A percentile compares a stretch with the other conserved stretches of the same genome.
phyloP scores from a whole-genome alignment of 305 asterid species.

The Fraxinus floribunda region DNA sequence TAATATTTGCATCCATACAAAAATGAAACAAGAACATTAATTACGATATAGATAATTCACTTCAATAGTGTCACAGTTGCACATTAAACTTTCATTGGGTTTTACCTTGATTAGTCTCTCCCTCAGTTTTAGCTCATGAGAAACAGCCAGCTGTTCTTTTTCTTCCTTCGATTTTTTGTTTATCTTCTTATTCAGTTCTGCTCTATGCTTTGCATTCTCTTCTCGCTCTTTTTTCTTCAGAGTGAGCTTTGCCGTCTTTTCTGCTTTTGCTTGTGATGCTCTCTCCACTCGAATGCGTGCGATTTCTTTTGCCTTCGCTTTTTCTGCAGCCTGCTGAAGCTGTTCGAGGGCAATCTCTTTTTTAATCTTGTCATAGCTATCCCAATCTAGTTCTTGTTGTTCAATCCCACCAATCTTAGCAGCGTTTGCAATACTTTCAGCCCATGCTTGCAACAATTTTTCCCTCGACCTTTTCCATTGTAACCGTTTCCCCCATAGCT shows the following conservation, averaged over 20 bases:
- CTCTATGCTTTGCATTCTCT: slow-evolving; percentile 41
- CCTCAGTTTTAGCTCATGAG: slow-evolving; percentile 63
- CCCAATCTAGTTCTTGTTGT: slow-evolving; percentile 83
- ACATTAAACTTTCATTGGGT: not conserved
- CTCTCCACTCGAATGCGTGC: slow-evolving; percentile 46
- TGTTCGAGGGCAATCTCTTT: slow-evolving; percentile 49
- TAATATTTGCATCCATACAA: not conserved
- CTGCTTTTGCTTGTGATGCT: slow-evolving; percentile 56
- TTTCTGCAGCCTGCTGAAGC: slow-evolving; percentile 44
- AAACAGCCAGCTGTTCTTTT: slow-evolving; percentile 53
- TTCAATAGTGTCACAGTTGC: not conserved
- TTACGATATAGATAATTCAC: not conserved
- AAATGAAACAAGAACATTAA: not conserved
- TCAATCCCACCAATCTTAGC: slow-evolving; percentile 70
- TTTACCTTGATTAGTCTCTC: slow-evolving; percentile 77
- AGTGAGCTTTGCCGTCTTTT: slow-evolving; percentile 46
- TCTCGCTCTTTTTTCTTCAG: slow-evolving; percentile 55
- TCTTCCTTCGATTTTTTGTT: slow-evolving; percentile 63
- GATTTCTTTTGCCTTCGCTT: slow-evolving; percentile 50
- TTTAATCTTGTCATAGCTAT: slow-evolving; percentile 61
- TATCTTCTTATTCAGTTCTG: slow-evolving; percentile 35
- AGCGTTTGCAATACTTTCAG: slow-evolving; percentile 68
- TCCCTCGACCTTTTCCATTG: slow-evolving; percentile 68
- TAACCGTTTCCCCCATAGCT: slow-evolving; percentile 65
- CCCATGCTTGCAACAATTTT: slow-evolving; percentile 63